A percentile compares a stretch with the other conserved stretches of the same genome.
Evolutionary conservation across 1,139 yeast genomes (phyloP).

Genomic region (Geotrichum citri-aurantii): DNA sequence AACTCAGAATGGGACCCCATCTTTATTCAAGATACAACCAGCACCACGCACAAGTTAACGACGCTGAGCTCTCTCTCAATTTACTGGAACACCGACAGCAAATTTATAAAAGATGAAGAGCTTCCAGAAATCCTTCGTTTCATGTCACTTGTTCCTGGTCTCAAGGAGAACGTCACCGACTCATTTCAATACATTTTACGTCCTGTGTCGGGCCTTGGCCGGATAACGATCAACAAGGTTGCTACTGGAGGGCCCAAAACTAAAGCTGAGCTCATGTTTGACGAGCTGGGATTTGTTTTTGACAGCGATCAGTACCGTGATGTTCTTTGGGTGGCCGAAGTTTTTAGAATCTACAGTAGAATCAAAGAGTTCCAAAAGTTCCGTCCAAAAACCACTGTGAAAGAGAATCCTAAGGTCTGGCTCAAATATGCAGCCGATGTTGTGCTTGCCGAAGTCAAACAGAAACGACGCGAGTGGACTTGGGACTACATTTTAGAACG

Average conservation of each 20-base stretch:
- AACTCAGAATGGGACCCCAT: constrained; percentile 81
- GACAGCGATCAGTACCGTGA: constrained; percentile 84
- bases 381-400: constrained; percentile 57
- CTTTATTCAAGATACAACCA: constrained; percentile 67
- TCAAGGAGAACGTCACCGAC: constrained; percentile 24
- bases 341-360: constrained; percentile 69
- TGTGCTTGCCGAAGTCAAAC: constrained; percentile 73
- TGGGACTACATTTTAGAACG: constrained; percentile 77
- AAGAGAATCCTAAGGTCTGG: constrained; percentile 77
- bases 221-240: constrained; percentile 77
- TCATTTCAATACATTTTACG: constrained; percentile 62
- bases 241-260: constrained; percentile 58
- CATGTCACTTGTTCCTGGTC: constrained; percentile 32
- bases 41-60: constrained; percentile 68
- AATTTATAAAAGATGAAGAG: constrained; percentile 32
- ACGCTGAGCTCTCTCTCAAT: constrained; percentile 69
- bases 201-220: constrained; percentile 89
- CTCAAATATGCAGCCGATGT: constrained; percentile 70
- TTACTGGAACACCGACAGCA: constrained; percentile 77
- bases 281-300: constrained; percentile 78
- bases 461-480: constrained; percentile 73
- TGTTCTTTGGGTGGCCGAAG: constrained; percentile 73
- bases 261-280: constrained; percentile 69
- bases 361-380: constrained; percentile 68
- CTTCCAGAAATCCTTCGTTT: constrained; percentile 27